Percentiles rank a stretch among this genome's conserved stretches.
Evolutionary conservation across 345 rosid genomes (phyloP).

Genomic region (Microcos paniculata): DNA sequence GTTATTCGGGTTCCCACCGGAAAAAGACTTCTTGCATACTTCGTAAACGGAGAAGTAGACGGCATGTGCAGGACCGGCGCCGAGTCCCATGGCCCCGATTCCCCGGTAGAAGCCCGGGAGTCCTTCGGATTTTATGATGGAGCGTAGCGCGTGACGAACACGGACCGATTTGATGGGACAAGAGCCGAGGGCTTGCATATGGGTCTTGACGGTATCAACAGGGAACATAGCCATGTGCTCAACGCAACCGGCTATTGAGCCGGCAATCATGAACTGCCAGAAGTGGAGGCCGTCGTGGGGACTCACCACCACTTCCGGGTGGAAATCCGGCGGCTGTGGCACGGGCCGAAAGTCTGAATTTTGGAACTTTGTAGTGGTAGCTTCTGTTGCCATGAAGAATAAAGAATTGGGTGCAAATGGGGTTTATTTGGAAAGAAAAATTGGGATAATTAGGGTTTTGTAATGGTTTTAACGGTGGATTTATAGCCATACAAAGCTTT

Average conservation of each 20-base stretch:
- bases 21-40: constrained; percentile 64
- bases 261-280: constrained; percentile 97
- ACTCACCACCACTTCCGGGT: constrained; percentile 42
- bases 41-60: constrained; percentile 93
- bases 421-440: not conserved
- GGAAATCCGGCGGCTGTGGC: constrained; percentile 62
- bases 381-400: constrained; percentile 58
- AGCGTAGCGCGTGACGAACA: constrained; percentile 72
- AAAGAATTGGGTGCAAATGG: not conserved
- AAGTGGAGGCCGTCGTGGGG: constrained; percentile 65
- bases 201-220: constrained; percentile 93
- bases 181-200: constrained; percentile 92
- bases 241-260: constrained; percentile 85
- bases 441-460: constrained; percentile 12
- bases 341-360: constrained; percentile 66
- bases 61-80: constrained; percentile 99
- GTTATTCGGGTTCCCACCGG: constrained; percentile 66
- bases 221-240: constrained; percentile 99
- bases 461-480: not conserved
- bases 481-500: constrained; percentile 4
- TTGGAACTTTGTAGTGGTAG: constrained; percentile 54
- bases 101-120: constrained; percentile 79
- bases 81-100: constrained; percentile 94
- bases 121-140: constrained; percentile 70
- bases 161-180: constrained; percentile 86